Conservation (phyloP, 768 basidiomycete species). For the Podaxis carcinomalis region DNA sequence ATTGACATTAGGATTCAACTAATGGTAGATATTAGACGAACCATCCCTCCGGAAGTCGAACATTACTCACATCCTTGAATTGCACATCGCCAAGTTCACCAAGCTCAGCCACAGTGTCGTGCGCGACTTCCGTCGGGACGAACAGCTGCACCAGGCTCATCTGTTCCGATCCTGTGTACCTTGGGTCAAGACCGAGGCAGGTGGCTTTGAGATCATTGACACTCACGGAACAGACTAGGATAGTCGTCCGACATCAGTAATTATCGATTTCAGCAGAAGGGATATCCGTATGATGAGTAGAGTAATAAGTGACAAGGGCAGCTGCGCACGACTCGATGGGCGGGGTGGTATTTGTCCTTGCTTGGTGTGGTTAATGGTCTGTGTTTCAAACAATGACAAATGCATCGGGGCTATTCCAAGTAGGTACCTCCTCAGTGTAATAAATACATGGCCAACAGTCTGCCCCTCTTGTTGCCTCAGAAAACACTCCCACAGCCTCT, state of each 20-base stretch:
- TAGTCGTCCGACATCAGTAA: conserved; percentile 69
- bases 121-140: conserved; percentile 95
- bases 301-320: background rate
- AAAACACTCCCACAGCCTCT: conserved; percentile 31
- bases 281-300: background rate
- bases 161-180: conserved; percentile 78
- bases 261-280: background rate
- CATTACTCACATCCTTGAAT: conserved; percentile 83
- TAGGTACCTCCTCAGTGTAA: too few species aligned
- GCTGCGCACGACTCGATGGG: background rate
- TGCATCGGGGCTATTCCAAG: background rate
- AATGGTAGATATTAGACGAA: background rate
- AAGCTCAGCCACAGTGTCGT: conserved; percentile 93
- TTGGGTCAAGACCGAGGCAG: conserved; percentile 3
- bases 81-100: conserved; percentile 95
- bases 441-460: conserved; percentile 19
- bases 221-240: conserved; percentile 80
- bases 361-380: background rate
- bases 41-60: background rate
- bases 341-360: background rate
- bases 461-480: conserved; percentile 56
- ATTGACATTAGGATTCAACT: conserved; percentile 94
- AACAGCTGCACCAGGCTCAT: conserved; percentile 98
- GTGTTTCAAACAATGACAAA: background rate
- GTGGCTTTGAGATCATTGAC: background rate